Base-by-base conservation (phyloP, 352 stramenopile species). In the Pythium volutum region DNA sequence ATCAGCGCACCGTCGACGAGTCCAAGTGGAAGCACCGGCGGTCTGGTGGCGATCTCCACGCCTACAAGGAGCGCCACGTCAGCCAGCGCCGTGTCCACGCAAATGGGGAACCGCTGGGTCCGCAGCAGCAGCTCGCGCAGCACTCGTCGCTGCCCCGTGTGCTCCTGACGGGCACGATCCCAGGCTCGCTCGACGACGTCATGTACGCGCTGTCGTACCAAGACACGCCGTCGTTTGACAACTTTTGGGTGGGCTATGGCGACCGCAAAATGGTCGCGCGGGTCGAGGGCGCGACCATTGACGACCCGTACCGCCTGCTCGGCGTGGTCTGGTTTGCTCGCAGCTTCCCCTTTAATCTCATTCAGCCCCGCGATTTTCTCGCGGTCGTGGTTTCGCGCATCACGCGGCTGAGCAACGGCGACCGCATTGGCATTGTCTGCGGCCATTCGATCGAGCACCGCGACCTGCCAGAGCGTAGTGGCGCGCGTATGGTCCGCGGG, bases 101-200 rank as follows among this genome's bases (percentile, higher is more conserved):
- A n/a, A 43, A 43, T 7, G 38, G 18, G 12, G 4, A 12, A 5
- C 25, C 45, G 4, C 18, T 5, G 14, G 36, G 36, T 18, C 47
- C 47, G 11, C 47, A 54, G 29, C 26, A 31, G 11, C 22, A 10
- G 6, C 47, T 54, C 10, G 47, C 47, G 16, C 14, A 18, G 2
- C 47, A 42, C 27, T 54, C 27, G 5, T 4, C 29, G 2, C 33
- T 7, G 4, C 15, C 15, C 0, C 47, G 47, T n/a, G 47, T 41
- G 3, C 29, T 54, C 9, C 10, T n/a, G 3, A 56, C 39, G 16
- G 75, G 73, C 6, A 71, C 63, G 11, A 52, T 78, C 9, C 62
- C 74, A 9, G 77, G 79, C 20, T 73, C 67, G 18, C 34, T 89
- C 16, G 77, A 87, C 25, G 79, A 89, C 51, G 63, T 70, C 18